phyloP scores from a whole-genome alignment of 2,329 filamentous ascomycete genomes.

The Graphilbum ipis-grandicollis region DNA sequence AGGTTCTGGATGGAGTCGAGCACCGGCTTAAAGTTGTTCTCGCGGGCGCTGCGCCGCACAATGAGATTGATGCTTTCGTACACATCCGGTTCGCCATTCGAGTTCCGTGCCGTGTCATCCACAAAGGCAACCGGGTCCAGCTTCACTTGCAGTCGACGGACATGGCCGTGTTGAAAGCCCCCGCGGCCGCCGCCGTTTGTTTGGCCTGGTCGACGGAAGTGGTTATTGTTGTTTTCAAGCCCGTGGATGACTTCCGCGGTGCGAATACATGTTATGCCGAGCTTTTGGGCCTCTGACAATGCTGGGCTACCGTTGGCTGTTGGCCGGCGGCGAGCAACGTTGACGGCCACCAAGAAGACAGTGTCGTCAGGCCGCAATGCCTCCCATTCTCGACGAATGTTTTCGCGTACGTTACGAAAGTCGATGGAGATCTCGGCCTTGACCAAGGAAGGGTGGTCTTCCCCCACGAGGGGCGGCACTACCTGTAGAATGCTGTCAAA shows the following conservation, averaged over 20 bases:
- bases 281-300: constrained; percentile 35
- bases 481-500: constrained; percentile 55
- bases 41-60: constrained; percentile 63
- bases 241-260: constrained; percentile 76
- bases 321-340: constrained; percentile 36
- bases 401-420: constrained; percentile 59
- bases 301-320: constrained; percentile 32
- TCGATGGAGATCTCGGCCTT: constrained; percentile 76
- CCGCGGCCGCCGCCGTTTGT: constrained; percentile 22
- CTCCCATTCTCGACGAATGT: constrained; percentile 77
- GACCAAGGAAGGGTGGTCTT: constrained; percentile 66
- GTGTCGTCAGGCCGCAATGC: constrained; percentile 72
- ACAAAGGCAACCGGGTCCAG: constrained; percentile 67
- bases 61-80: constrained; percentile 78
- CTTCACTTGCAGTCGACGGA: constrained; percentile 59
- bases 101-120: constrained; percentile 49
- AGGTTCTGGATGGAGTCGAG: constrained; percentile 81
- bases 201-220: constrained; percentile 34
- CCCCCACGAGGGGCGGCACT: constrained; percentile 65
- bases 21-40: constrained; percentile 95
- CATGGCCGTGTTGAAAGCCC: constrained; percentile 36
- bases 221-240: constrained; percentile 37
- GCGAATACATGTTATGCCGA: constrained; percentile 55
- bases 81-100: constrained; percentile 54
- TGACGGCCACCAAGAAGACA: constrained; percentile 68